Evolutionary conservation across 495 filamentous ascomycete species (phyloP), one percentile per base, ranked within the genome.

Genomic region (Neurospora discreta): DNA sequence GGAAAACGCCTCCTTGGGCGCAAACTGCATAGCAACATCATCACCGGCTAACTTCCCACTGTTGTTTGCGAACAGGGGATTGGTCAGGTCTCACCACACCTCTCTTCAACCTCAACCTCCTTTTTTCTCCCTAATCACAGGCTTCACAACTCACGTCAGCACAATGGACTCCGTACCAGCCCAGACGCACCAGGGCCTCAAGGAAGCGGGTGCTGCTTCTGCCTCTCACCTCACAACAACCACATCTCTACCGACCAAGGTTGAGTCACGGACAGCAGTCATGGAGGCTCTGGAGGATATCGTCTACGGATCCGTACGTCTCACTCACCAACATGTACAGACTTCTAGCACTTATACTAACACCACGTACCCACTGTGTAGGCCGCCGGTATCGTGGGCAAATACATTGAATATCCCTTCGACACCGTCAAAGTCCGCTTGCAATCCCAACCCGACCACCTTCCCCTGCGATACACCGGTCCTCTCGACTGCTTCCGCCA

Each of bases 361-460:
- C 73, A 43, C 60, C 43, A 68, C 70, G 30, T 6, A 6, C n/a
- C n/a, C n/a, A n/a, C n/a, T n/a, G 2, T 74, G 2, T 74, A 94
- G 92, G 80, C 89, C 33, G 94, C 94, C 46, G 96, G 96, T 72
- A 90, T 95, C 71, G 91, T 92, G 30, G 96, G 95, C 73, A 99
- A 99, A 84, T 88, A 92, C 74, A 93, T 99, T 76, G 96, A 99
- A 77, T 99, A 96, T 79, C 96, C 96, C 39, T 98, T 98, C 81
- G 96, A 99, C 83, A 99, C 96, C 0, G 90, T 99, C 75, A 99
- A 99, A 85, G 95, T 89, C 68, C 84, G 88, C 33, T 82, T 93
- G 5, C 91, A 93, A 78, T 90, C 90, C 5, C 95, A 98, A 79
- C 93, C 93, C 9, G 90, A 93, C 77, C 88, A 91, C 72, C 85